These are phyloP conservation scores for Aureobasidium mangrovei DNA, from an alignment of 2,329 filamentous ascomycete species.

Conservation along the genomic window DNA sequence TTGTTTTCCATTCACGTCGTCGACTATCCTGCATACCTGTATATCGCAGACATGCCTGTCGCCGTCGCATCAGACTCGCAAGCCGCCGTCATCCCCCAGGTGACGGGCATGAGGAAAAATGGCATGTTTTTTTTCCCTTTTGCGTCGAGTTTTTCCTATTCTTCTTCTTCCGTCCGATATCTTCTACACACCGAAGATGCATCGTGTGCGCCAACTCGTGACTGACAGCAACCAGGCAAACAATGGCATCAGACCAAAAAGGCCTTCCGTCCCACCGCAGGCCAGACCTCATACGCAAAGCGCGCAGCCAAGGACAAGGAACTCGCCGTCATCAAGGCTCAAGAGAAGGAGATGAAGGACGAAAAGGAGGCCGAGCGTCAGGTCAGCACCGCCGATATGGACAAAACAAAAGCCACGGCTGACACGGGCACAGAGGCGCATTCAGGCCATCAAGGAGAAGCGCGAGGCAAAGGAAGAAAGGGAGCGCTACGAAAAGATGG, in stretches of 20 bases:
- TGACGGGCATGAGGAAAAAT: constrained; percentile 67
- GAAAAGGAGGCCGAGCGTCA: constrained; percentile 87
- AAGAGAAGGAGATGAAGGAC: constrained; percentile 90
- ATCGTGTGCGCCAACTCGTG: not conserved
- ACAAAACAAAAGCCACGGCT: constrained; percentile 11
- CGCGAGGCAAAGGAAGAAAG: constrained; percentile 85
- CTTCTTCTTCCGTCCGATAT: not conserved
- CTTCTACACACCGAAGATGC: not conserved
- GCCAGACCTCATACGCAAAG: constrained; percentile 70
- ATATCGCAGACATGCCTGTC: constrained; percentile 36
- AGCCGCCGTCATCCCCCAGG: constrained; percentile 26
- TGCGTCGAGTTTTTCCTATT: not conserved
- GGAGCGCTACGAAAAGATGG: constrained; percentile 86
- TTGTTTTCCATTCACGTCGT: not conserved
- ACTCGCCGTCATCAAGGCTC: constrained; percentile 72
- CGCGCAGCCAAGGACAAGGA: constrained; percentile 62
- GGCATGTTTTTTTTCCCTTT: constrained; percentile 44
- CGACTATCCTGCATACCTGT: not conserved
- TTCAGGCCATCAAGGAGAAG: constrained; percentile 75
- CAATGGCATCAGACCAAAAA: constrained; percentile 83
- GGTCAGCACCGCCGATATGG: constrained; percentile 40
- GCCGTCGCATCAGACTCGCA: constrained; percentile 27
- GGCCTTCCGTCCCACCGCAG: constrained; percentile 73
- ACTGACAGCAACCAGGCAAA: constrained; percentile 57
- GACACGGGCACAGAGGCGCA: constrained; percentile 50